phyloP scores from a whole-genome alignment of 192 early-diverging fungal species.

The Coemansia sp. region DNA sequence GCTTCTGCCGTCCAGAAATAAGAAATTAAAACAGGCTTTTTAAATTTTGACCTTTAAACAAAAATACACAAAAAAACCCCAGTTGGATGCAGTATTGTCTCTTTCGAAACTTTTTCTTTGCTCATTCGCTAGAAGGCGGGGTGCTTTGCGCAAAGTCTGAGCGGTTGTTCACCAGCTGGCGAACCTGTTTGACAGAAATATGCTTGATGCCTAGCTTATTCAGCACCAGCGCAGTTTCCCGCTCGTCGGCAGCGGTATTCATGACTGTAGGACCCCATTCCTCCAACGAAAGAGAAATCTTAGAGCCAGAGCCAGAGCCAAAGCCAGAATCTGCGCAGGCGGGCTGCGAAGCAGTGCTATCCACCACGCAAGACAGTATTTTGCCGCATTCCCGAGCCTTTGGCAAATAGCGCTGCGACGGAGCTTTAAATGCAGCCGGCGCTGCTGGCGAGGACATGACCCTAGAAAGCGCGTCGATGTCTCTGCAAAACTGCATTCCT shows the following conservation, averaged over 20 bases:
- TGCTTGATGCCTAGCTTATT: slow-evolving; percentile 32
- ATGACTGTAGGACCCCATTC: slow-evolving; percentile 32
- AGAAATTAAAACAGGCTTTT: not conserved
- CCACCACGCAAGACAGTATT: slow-evolving; percentile 20
- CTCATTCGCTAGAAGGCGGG: not conserved
- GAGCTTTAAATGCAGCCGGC: not conserved
- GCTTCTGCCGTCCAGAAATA: slow-evolving; percentile 18
- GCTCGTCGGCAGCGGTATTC: slow-evolving; percentile 15
- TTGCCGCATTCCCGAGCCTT: slow-evolving; percentile 26
- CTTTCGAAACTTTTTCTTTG: too few species aligned
- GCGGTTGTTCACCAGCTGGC: slow-evolving; percentile 25
- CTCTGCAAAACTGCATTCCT: slow-evolving; percentile 34
- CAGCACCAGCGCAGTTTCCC: slow-evolving; percentile 26
- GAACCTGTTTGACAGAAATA: slow-evolving; percentile 29
- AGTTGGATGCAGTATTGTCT: too few species aligned
- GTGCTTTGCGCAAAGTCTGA: slow-evolving; percentile 19
- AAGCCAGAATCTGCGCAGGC: not conserved
- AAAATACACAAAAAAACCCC: too few species aligned
- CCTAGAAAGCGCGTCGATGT: slow-evolving; percentile 21
- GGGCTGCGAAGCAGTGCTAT: slow-evolving; percentile 7
- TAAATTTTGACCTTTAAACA: not conserved
- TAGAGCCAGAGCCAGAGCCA: too few species aligned
- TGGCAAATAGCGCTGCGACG: slow-evolving; percentile 6
- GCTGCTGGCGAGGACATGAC: slow-evolving; percentile 14
- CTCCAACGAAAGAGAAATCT: slow-evolving; percentile 25